Base-by-base conservation (phyloP, 164 flowering plant genomes). In the Vitis amurensis region DNA sequence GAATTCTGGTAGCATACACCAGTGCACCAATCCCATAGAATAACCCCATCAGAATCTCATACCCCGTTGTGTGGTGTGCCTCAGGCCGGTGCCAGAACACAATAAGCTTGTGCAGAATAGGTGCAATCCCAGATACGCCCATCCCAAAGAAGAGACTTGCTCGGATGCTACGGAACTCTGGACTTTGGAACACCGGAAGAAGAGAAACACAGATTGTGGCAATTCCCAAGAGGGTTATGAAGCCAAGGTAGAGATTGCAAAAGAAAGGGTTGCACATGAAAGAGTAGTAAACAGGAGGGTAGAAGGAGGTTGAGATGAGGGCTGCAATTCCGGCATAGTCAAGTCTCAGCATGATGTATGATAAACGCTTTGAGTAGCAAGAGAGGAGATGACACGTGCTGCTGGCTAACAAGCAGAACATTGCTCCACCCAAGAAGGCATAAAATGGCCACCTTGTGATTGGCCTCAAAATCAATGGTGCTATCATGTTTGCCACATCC, bases 301-400 rank as follows among this genome's bases (percentile, higher is more conserved):
- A 95, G 72, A 95, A 95, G 59, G 99, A 95, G 58, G 98, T 90
- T 9, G 94, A 74, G 69, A 93, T 93, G 56, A 95, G 91, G 15
- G 97, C 97, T 17, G 94, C 94, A 44, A 95, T 93, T 52, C 99
- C 98, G 1, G 99, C 93, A 71, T 95, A 95, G 73, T 95, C 99
- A 5, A 95, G 80, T 68, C 99, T 82, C 29, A 91, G 91, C 97
- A 95, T 85, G 72, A 95, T 89, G 85, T 89, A 95, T 15, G 98
- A 76, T n/a, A 90, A 11, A 11, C 97, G 92, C 65, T 86, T 78
- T 0, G 99, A 95, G 74, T 90, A 94, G 80, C 99, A 95, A 0
- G 91, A 87, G 66, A 95, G 85, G 52, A 95, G 93, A 75, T 95
- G 99, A 81, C 98, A 95, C 4, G 86, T 82, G 84, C 99, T 93